Base-by-base conservation (phyloP, 768 basidiomycete species). In the Lactarius tabidus region DNA sequence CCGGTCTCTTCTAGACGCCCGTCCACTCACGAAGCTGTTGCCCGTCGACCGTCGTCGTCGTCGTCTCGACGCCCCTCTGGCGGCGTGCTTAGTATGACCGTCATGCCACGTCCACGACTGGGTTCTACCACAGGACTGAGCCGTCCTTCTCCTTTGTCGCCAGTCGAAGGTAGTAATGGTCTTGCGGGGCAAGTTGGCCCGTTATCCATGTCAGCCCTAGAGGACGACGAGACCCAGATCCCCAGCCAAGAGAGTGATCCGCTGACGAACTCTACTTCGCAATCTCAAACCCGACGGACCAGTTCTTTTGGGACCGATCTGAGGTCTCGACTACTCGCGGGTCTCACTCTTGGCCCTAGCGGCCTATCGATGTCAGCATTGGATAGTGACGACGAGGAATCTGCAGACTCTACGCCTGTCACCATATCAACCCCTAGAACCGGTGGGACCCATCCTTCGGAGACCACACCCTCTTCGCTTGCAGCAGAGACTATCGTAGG, bases 341-440 rank as follows among this genome's bases (percentile, higher is more conserved):
- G 67, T 39, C 23, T 61, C 55, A 29, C 51, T 7, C 28, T 33
- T 56, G 63, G 58, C 43, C 75, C 80, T 33, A 78, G 79, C n/a
- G 72, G 74, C 1, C 74, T 82, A 33, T 81, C 82, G 33, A 80
- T 80, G 74, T 85, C 84, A 2, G 85, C 85, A 8, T 72, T 86
- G 48, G 85, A 81, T 15, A 76, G 76, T 7, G 80, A 85, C 23
- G 80, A 81, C 59, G 77, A 79, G 1, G 78, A 79, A 10, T 75
- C 74, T 14, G 64, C 56, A 48, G 64, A 31, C 33, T 39, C 56
- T n/a, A 31, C 59, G 7, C 33, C 33, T 17, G 35, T 14, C n/a
- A 52, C 41, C 14, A 15, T 36, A 26, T 43, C 41, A 29, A 43
- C 59, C 18, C 52, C 68, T 20, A 58, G 23, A 54, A 53, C 48